Conservation (phyloP, 2,329 filamentous ascomycete genomes). For the Thelonectria olida region DNA sequence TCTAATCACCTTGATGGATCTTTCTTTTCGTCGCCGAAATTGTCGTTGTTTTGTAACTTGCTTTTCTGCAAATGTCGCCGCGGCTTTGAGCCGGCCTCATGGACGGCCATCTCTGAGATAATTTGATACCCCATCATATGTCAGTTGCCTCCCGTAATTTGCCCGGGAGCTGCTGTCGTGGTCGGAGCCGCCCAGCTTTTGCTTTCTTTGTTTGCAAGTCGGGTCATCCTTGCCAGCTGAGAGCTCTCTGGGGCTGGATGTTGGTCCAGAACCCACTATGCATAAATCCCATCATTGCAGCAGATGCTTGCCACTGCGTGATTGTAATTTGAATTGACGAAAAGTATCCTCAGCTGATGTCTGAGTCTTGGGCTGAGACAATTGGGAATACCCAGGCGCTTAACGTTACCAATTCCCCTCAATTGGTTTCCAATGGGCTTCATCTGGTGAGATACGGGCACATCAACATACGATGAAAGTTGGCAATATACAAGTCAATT, state of each 20-base stretch:
- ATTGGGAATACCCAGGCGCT: not conserved
- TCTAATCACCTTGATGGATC: not conserved
- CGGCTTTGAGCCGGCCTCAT: not conserved
- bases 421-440: not conserved
- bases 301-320: not conserved
- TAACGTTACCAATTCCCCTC: not conserved
- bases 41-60: not conserved
- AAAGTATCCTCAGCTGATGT: not conserved
- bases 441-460: not conserved
- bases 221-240: conserved; percentile 9
- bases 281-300: conserved; percentile 11
- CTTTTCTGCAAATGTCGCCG: not conserved
- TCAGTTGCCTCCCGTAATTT: not conserved
- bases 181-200: not conserved
- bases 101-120: not conserved
- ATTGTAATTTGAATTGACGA: not conserved
- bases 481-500: not conserved
- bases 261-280: conserved; percentile 13
- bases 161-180: not conserved
- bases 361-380: not conserved
- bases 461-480: not conserved
- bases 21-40: not conserved
- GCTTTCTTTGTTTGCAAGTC: not conserved
- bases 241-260: conserved; percentile 1
- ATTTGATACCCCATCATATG: not conserved